phyloP scores from a whole-genome alignment of 2,329 filamentous ascomycete genomes.

The Paracoccidioides brasiliensis region DNA sequence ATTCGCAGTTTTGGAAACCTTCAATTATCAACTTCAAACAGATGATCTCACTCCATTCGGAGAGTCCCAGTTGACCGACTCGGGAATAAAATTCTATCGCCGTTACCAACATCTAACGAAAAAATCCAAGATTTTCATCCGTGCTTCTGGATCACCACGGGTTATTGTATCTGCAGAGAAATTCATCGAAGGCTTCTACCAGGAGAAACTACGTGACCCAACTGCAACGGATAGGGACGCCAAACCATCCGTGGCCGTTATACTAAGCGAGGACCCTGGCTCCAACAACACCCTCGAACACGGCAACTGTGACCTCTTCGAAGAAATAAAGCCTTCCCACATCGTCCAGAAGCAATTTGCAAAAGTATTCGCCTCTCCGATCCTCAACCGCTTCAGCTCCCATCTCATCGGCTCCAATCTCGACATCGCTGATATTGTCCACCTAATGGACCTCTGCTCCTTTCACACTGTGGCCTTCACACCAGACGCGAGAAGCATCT shows the following conservation, averaged over 20 bases:
- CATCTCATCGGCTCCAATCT: constrained; percentile 57
- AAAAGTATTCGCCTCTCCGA: constrained; percentile 50
- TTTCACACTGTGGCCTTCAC: constrained; percentile 61
- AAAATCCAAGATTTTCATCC: constrained; percentile 52
- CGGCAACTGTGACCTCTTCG: constrained; percentile 57
- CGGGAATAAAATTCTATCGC: constrained; percentile 61
- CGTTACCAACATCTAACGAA: constrained; percentile 55
- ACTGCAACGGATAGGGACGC: constrained; percentile 32
- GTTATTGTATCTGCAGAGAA: constrained; percentile 63
- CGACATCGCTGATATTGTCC: constrained; percentile 48
- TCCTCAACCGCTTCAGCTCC: constrained; percentile 55
- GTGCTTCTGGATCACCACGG: constrained; percentile 55
- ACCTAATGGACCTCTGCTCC: constrained; percentile 79
- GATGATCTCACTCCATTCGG: constrained; percentile 59
- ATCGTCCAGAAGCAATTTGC: constrained; percentile 48
- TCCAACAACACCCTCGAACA: constrained; percentile 76
- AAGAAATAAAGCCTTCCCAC: constrained; percentile 41
- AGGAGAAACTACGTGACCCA: constrained; percentile 36
- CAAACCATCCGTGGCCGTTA: constrained; percentile 46
- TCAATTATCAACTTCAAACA: constrained; percentile 56
- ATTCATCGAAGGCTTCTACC: constrained; percentile 62
- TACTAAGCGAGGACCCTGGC: constrained; percentile 51
- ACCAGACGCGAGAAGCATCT: constrained; percentile 39
- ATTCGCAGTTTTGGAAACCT: constrained; percentile 58
- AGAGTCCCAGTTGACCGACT: constrained; percentile 56